Evolutionary conservation across 1,139 yeast species (phyloP), one percentile per base, ranked within the genome.

Genomic region (Groenewaldozyma sp.): DNA sequence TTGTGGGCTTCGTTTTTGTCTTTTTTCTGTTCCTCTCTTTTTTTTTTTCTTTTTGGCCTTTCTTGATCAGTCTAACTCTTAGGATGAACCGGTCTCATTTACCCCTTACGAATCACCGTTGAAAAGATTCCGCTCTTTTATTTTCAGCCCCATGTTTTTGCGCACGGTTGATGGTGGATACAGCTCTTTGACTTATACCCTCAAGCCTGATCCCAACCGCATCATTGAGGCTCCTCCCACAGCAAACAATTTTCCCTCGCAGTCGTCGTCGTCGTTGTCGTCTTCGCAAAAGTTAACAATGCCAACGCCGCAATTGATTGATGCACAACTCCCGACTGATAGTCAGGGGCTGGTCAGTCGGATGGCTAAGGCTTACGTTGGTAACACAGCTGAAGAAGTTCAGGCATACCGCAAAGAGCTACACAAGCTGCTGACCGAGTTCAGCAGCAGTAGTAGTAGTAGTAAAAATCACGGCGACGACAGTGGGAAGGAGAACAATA

Each of bases 31-130:
- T 27, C n/a, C 16, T 27, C 16, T 13, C 16, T 27, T 27, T 27
- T 13, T 10, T 10, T 13, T 27, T 27, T 9, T 27, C n/a, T 10
- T 13, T 27, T 27, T 27, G 7, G 7, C n/a, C n/a, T 27, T 27
- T 27, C 16, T 27, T 27, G 6, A 10, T 10, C 6, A 27, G 7
- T 27, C 11, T 29, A 10, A 29, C n/a, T 24, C 34, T 14, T 28
- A 49, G 54, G 50, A 40, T 27, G 34, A 31, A n/a, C 45, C 51
- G 3, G 28, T 27, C 19, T 31, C 27, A 14, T 56, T 44, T 39
- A 41, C 39, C 6, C 46, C 50, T 11, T 58, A 56, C 36, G 44
- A 43, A 10, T 58, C 62, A 3, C 60, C 64, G 1, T 41, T 60
- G 37, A 43, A 38, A 21, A 18, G 46, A 11, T 56, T 58, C 40